These are phyloP conservation scores for Rosa hybrid DNA, from an alignment of 331 rosid genomes.

Conservation along the genomic window DNA sequence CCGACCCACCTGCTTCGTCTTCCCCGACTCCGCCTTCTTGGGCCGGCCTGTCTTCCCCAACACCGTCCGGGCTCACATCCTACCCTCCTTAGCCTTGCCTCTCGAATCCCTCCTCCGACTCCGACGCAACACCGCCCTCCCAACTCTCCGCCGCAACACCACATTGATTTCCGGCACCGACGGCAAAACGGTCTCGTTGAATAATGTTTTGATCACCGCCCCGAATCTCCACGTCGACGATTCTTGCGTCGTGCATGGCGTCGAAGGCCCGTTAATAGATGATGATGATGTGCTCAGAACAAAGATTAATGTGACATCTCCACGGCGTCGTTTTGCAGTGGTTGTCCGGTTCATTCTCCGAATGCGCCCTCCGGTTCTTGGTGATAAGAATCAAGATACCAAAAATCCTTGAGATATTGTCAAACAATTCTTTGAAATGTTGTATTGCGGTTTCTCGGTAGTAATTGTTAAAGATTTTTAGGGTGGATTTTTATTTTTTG, in stretches of 20 bases:
- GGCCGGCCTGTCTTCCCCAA: conserved; percentile 5
- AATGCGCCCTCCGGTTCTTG: neutral
- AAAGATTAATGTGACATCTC: neutral
- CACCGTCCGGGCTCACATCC: neutral
- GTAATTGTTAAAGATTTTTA: neutral
- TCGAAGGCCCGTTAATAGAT: neutral
- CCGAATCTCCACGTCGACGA: conserved; percentile 17
- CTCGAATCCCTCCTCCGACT: conserved; percentile 13
- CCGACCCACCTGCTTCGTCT: conserved; percentile 11
- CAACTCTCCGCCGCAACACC: conserved; percentile 16
- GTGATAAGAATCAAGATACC: neutral
- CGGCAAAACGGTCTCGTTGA: conserved; percentile 11
- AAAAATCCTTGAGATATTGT: conserved; percentile 3
- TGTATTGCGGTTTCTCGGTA: neutral
- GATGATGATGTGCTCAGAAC: neutral
- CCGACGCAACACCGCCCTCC: conserved; percentile 11
- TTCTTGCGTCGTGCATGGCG: conserved; percentile 22
- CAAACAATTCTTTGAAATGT: neutral
- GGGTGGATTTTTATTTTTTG: neutral
- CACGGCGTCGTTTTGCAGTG: neutral
- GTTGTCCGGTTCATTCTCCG: conserved; percentile 22
- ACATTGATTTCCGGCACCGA: neutral
- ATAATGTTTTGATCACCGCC: conserved; percentile 12
- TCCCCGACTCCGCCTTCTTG: conserved; percentile 4
- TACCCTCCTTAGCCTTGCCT: conserved; percentile 1